Conservation (phyloP, 768 basidiomycete genomes). For the Naematelia encephala region DNA sequence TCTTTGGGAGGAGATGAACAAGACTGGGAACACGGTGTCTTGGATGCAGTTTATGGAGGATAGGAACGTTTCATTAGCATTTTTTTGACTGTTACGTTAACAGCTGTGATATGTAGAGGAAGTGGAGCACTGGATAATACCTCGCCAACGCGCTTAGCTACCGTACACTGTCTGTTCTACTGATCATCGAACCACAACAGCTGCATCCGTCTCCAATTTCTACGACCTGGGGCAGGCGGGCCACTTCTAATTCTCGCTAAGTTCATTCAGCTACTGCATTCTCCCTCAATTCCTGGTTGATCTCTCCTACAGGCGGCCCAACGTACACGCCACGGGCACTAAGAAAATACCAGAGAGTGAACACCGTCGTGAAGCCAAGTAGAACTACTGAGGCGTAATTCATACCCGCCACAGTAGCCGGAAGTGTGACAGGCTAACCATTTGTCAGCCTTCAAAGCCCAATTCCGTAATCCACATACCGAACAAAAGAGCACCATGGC, state of each 20-base stretch:
- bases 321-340: background rate
- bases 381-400: constrained; percentile 3
- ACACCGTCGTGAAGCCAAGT: background rate
- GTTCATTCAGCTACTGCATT: no score
- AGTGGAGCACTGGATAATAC: background rate
- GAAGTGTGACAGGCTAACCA: background rate
- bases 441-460: no score
- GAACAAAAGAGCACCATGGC: constrained; percentile 1
- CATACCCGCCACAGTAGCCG: background rate
- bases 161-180: no score
- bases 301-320: background rate
- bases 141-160: background rate
- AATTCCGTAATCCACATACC: no score
- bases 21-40: background rate
- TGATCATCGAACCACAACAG: no score
- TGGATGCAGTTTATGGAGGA: background rate
- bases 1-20: constrained; percentile 1
- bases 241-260: no score
- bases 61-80: background rate
- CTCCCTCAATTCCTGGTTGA: background rate
- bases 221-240: no score
- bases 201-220: no score
- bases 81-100: background rate
- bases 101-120: background rate
- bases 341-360: constrained; percentile 1